A percentile compares a stretch with the other conserved stretches of the same genome.
These are phyloP conservation scores for Bonia amplexicaulis DNA, from an alignment of 176 grass and related monocot species.

Conservation along the genomic window DNA sequence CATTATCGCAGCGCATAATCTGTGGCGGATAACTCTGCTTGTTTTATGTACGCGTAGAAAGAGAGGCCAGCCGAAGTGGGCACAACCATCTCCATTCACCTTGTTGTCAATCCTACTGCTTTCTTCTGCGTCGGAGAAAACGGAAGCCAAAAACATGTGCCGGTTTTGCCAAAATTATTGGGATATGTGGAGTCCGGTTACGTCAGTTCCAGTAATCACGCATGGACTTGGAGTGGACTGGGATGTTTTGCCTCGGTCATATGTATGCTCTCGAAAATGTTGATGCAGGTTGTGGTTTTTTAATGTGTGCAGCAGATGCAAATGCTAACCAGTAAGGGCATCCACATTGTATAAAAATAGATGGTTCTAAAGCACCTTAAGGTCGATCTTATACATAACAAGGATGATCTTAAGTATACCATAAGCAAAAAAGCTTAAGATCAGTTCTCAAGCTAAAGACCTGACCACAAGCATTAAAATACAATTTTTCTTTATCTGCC, in stretches of 20 bases:
- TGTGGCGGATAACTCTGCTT: neutral
- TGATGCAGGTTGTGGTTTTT: neutral
- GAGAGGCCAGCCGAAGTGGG: neutral
- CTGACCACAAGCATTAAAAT: too few relatives aligned
- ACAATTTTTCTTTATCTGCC: too few relatives aligned
- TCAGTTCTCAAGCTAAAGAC: too few relatives aligned
- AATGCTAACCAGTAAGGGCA: neutral
- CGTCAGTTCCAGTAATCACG: neutral
- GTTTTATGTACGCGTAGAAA: neutral
- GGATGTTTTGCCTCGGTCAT: neutral
- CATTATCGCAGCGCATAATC: neutral
- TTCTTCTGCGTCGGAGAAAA: neutral
- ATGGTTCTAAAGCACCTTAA: too few relatives aligned
- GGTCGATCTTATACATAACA: too few relatives aligned
- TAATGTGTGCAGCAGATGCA: neutral
- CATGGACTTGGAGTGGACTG: neutral
- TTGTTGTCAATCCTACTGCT: neutral
- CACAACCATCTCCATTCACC: slow-evolving; percentile 13
- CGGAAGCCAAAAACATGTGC: slow-evolving; percentile 5
- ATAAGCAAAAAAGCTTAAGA: too few relatives aligned
- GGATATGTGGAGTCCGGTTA: neutral
- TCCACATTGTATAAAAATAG: too few relatives aligned
- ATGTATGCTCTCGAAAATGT: neutral
- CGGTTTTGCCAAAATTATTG: neutral
- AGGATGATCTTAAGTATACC: too few relatives aligned